phyloP scores from a whole-genome alignment of 768 basidiomycete species.

The Hydnomerulius pinastri region DNA sequence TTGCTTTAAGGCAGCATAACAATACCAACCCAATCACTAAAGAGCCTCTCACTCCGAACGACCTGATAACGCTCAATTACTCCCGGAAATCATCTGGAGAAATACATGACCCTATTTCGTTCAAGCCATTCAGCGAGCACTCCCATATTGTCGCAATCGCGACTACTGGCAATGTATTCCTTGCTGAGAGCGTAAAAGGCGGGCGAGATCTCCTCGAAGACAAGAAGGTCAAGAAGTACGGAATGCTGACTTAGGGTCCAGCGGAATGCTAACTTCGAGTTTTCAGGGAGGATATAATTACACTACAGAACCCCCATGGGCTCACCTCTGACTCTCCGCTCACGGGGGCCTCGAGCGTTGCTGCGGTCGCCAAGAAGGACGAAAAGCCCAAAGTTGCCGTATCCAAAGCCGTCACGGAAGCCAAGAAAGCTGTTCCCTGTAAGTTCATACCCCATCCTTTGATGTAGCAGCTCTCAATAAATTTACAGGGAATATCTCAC shows the following conservation, averaged over 20 bases:
- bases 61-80: slow-evolving; percentile 80
- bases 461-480: background rate
- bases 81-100: slow-evolving; percentile 83
- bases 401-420: slow-evolving; percentile 37
- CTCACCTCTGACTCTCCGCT: slow-evolving; percentile 58
- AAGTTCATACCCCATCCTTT: slow-evolving; percentile 22
- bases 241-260: background rate
- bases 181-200: slow-evolving; percentile 87
- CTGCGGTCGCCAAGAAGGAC: slow-evolving; percentile 38
- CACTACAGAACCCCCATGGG: slow-evolving; percentile 89
- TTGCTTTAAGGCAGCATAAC: slow-evolving; percentile 65
- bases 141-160: slow-evolving; percentile 92
- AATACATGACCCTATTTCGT: slow-evolving; percentile 94
- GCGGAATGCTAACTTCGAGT: background rate
- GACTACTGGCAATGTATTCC: slow-evolving; percentile 90
- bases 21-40: slow-evolving; percentile 80
- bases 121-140: slow-evolving; percentile 96
- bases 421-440: slow-evolving; percentile 70
- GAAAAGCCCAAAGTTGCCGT: slow-evolving; percentile 28
- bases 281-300: slow-evolving; percentile 83
- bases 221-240: slow-evolving; percentile 78
- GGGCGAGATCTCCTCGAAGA: slow-evolving; percentile 87
- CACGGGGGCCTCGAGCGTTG: slow-evolving; percentile 25
- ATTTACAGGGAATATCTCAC: slow-evolving; percentile 80
- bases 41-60: slow-evolving; percentile 65